Percentiles rank a stretch among this genome's conserved stretches.
phyloP scores from a whole-genome alignment of 345 rosid species.

The Clausena lansium region DNA sequence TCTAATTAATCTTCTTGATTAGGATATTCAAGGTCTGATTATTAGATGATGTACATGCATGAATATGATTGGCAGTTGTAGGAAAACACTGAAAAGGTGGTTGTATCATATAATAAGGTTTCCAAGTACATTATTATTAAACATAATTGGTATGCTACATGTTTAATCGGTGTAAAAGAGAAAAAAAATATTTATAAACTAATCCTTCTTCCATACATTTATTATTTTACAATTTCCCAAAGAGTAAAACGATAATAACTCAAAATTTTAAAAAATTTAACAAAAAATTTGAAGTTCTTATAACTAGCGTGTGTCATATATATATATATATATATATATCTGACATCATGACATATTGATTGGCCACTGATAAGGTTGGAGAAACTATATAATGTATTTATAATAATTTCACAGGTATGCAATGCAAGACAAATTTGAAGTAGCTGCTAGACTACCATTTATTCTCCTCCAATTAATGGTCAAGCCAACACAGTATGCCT shows the following conservation, averaged over 20 bases:
- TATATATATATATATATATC: neutral
- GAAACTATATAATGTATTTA: neutral
- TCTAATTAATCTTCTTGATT: neutral
- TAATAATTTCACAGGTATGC: neutral
- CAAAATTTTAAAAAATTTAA: neutral
- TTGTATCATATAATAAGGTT: neutral
- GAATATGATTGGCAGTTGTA: neutral
- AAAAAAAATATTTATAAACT: too few species aligned
- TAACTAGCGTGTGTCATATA: too few species aligned
- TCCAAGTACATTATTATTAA: neutral
- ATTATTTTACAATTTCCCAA: too few species aligned
- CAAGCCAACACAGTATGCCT: neutral
- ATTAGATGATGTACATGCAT: neutral
- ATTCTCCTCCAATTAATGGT: neutral
- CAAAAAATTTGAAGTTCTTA: neutral
- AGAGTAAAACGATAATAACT: neutral
- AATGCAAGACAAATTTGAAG: neutral
- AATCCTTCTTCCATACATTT: too few species aligned
- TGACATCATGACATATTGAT: neutral
- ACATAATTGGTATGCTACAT: too few species aligned
- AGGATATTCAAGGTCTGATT: neutral
- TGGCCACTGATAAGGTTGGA: neutral
- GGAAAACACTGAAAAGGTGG: neutral
- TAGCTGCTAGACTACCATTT: neutral
- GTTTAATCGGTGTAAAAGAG: too few species aligned